phyloP scores from a whole-genome alignment of 75 land plant genomes.

The Chamaecyparis obtusa region DNA sequence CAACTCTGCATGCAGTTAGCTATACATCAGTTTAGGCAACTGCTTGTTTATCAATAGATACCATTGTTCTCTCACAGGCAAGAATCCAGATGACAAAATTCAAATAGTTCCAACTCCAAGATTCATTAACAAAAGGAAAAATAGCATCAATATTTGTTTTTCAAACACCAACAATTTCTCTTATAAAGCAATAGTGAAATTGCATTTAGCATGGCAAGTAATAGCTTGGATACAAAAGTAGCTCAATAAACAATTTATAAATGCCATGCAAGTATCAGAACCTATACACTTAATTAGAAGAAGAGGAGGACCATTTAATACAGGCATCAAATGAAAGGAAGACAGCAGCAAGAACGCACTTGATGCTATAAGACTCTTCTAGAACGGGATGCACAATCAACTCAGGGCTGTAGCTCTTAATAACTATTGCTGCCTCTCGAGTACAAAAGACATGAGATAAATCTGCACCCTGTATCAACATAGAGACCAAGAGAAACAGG shows the following conservation, averaged over 20 bases:
- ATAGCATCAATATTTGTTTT: neutral
- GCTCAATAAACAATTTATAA: neutral
- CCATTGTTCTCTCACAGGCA: neutral
- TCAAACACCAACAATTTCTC: neutral
- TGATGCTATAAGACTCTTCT: slow-evolving; percentile 80
- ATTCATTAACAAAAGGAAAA: neutral
- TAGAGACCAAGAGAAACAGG: neutral
- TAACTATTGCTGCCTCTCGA: slow-evolving; percentile 86
- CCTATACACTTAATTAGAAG: neutral
- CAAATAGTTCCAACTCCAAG: neutral
- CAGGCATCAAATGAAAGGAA: slow-evolving; percentile 9
- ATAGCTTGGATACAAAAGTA: neutral
- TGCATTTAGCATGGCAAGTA: neutral
- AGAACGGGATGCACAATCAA: slow-evolving; percentile 92
- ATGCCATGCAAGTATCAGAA: neutral
- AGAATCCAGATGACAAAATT: neutral
- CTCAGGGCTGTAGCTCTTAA: slow-evolving; percentile 98
- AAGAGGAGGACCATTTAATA: neutral
- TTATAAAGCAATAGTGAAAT: neutral
- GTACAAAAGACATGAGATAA: slow-evolving; percentile 98
- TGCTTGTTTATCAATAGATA: neutral
- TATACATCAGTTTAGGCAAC: slow-evolving; percentile 1
- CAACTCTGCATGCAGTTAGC: slow-evolving; percentile 35
- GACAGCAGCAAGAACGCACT: slow-evolving; percentile 29
- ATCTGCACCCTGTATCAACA: slow-evolving; percentile 82